Conservation (phyloP, 2,329 filamentous ascomycete species). For the Cladophialophora carrionii region DNA sequence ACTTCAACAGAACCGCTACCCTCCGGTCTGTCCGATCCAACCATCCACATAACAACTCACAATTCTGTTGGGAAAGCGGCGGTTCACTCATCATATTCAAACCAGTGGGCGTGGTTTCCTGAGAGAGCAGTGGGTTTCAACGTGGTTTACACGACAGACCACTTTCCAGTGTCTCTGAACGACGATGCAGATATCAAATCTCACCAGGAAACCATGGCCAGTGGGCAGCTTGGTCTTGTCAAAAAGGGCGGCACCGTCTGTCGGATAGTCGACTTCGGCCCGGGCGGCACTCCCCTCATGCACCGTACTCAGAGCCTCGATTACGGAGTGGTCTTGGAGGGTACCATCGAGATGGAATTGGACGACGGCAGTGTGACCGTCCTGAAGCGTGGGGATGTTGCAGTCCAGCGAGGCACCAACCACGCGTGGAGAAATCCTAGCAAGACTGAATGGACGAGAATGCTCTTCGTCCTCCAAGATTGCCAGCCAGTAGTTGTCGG, state of each 20-base stretch:
- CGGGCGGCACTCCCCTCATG: constrained; percentile 49
- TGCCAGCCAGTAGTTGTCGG: constrained; percentile 19
- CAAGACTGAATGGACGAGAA: constrained; percentile 31
- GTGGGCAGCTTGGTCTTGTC: constrained; percentile 19
- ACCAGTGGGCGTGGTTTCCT: constrained; percentile 19
- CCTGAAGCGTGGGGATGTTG: constrained; percentile 56
- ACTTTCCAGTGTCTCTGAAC: constrained; percentile 23
- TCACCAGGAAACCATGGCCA: constrained; percentile 20
- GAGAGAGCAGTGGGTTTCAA: constrained; percentile 19
- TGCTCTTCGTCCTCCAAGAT: constrained; percentile 26
- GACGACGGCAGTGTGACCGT: constrained; percentile 55
- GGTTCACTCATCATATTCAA: constrained; percentile 12
- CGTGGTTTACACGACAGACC: constrained; percentile 17
- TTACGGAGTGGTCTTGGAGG: constrained; percentile 59
- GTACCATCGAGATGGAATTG: constrained; percentile 55
- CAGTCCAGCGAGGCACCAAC: constrained; percentile 55
- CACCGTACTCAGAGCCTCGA: constrained; percentile 60
- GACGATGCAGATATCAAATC: constrained; percentile 21
- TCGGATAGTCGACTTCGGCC: constrained; percentile 51
- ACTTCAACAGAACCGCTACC: constrained; percentile 6
- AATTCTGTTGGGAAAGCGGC: constrained; percentile 17
- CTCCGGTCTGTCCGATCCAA: constrained; percentile 18
- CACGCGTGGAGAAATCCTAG: constrained; percentile 47
- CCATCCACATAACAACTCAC: constrained; percentile 24
- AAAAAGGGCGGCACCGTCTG: constrained; percentile 22